Evolutionary conservation across 768 basidiomycete genomes (phyloP).

Genomic region (Amanita rubescens): DNA sequence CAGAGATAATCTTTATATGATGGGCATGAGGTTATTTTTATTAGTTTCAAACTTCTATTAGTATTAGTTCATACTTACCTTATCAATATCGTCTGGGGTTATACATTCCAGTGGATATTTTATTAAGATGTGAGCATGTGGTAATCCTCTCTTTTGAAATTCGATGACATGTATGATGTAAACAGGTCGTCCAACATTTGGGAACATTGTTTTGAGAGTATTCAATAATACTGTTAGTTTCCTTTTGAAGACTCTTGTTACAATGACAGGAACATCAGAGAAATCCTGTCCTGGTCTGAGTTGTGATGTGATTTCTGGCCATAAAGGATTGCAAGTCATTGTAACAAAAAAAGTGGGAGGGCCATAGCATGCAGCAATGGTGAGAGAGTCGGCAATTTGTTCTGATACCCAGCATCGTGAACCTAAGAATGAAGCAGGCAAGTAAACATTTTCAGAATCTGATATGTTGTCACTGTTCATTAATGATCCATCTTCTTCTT

Average conservation of each 20-base stretch:
- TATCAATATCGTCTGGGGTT: constrained; percentile 21
- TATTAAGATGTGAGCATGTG: too few species aligned
- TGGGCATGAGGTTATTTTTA: too few species aligned
- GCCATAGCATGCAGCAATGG: background rate
- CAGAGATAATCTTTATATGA: too few species aligned
- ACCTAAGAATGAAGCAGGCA: background rate
- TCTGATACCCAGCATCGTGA: background rate
- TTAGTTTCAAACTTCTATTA: too few species aligned
- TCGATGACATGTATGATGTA: constrained; percentile 30
- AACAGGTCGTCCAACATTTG: background rate
- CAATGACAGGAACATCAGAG: constrained; percentile 24
- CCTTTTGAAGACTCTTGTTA: background rate
- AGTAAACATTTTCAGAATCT: background rate
- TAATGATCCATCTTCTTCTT: background rate
- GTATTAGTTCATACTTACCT: too few species aligned
- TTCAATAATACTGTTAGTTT: background rate
- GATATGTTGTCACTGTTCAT: too few species aligned
- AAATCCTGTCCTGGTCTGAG: constrained; percentile 26
- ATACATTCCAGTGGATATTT: too few species aligned
- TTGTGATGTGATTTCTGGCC: constrained; percentile 28
- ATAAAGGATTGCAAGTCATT: constrained; percentile 32
- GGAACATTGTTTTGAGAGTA: background rate
- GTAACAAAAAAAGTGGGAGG: constrained; percentile 27
- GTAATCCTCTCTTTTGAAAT: too few species aligned
- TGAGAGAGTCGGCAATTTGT: background rate